Conservation (phyloP, 768 basidiomycete species). For the Sporobolomyces pararoseus region DNA sequence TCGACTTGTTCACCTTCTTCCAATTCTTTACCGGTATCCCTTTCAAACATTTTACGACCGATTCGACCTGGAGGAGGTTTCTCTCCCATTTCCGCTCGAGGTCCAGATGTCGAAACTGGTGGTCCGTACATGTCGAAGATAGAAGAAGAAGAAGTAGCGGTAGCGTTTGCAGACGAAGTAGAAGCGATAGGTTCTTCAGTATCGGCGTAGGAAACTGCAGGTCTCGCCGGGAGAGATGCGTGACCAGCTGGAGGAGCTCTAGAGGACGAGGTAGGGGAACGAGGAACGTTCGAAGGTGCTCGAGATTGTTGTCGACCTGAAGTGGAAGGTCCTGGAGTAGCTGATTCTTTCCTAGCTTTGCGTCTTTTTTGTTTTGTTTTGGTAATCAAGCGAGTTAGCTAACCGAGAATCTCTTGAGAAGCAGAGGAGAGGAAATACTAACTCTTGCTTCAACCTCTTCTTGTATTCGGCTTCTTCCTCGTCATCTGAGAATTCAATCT, state of each 20-base stretch:
- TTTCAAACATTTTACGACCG: slow-evolving; percentile 39
- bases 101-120: slow-evolving; percentile 15
- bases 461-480: slow-evolving; percentile 78
- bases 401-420: background rate
- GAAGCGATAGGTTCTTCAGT: slow-evolving; percentile 14
- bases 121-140: slow-evolving; percentile 17
- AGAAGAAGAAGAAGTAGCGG: background rate
- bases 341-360: slow-evolving; percentile 13
- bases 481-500: slow-evolving; percentile 92
- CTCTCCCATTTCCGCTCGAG: slow-evolving; percentile 19
- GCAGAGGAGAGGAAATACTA: background rate
- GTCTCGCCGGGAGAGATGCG: slow-evolving; percentile 28
- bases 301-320: slow-evolving; percentile 16
- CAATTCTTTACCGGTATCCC: slow-evolving; percentile 27
- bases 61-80: slow-evolving; percentile 25
- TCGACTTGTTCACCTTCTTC: slow-evolving; percentile 33
- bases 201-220: slow-evolving; percentile 42
- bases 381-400: too few relatives aligned
- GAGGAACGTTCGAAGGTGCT: background rate
- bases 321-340: slow-evolving; percentile 19
- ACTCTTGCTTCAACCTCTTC: slow-evolving; percentile 55
- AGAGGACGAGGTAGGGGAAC: background rate
- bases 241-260: slow-evolving; percentile 8
- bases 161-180: too few relatives aligned
- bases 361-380: slow-evolving; percentile 29